Evolutionary conservation across 768 basidiomycete species (phyloP).

Genomic region (Tricholoma sp.): DNA sequence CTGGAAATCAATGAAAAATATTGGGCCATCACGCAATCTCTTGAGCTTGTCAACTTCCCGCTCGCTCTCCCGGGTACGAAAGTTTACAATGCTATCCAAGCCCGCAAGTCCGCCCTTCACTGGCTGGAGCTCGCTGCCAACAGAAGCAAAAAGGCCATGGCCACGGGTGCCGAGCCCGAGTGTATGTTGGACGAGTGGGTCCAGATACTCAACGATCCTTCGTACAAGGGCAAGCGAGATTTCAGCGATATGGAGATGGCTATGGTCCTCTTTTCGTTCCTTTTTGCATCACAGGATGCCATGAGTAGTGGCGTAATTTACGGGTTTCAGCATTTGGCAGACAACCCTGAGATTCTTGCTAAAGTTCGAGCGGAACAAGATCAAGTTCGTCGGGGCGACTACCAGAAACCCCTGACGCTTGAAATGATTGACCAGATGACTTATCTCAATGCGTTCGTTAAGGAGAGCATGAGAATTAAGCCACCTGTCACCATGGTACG

Average conservation of each 20-base stretch:
- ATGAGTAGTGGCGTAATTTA: slow-evolving; percentile 97
- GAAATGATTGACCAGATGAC: slow-evolving; percentile 91
- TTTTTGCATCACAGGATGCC: slow-evolving; percentile 96
- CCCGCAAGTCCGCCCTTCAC: slow-evolving; percentile 78
- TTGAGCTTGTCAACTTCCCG: slow-evolving; percentile 99
- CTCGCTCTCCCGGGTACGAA: slow-evolving; percentile 94
- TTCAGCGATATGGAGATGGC: slow-evolving; percentile 95
- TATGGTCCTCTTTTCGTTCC: slow-evolving; percentile 93
- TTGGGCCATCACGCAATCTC: slow-evolving; percentile 91
- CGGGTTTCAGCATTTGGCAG: slow-evolving; percentile 93
- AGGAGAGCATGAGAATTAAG: slow-evolving; percentile 86
- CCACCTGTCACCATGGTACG: slow-evolving; percentile 95
- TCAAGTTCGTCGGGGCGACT: slow-evolving; percentile 72
- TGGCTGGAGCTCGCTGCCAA: slow-evolving; percentile 78
- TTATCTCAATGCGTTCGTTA: slow-evolving; percentile 88
- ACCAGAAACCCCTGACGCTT: slow-evolving; percentile 71
- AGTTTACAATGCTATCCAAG: slow-evolving; percentile 88
- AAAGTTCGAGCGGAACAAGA: slow-evolving; percentile 93
- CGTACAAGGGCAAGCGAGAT: slow-evolving; percentile 74
- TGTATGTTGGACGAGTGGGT: slow-evolving; percentile 97
- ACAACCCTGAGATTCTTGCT: slow-evolving; percentile 81
- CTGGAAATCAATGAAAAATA: slow-evolving; percentile 87
- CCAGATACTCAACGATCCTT: slow-evolving; percentile 57
- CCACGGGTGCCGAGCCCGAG: slow-evolving; percentile 69
- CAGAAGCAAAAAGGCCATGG: slow-evolving; percentile 78